Conservation (phyloP, 2,329 filamentous ascomycete species). For the Monosporascus ibericus region DNA sequence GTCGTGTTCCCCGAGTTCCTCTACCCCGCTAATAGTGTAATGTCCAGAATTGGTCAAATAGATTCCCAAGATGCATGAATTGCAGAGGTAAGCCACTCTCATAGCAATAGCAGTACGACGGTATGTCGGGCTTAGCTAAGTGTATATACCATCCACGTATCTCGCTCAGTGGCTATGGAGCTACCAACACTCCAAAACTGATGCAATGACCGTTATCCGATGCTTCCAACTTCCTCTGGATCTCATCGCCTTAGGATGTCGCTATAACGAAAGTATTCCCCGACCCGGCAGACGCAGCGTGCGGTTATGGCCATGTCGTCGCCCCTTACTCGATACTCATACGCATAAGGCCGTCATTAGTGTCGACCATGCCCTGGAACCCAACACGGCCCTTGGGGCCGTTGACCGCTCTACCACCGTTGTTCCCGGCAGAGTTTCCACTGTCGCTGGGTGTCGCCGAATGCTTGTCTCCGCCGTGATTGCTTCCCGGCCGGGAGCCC, state of each 20-base stretch:
- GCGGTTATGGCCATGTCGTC: not conserved
- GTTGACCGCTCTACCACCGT: constrained; percentile 38
- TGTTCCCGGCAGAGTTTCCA: constrained; percentile 31
- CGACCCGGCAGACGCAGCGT: not conserved
- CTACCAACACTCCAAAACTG: no score
- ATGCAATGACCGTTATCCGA: no score
- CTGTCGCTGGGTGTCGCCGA: constrained; percentile 45
- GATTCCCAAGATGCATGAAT: no score
- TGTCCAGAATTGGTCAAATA: no score
- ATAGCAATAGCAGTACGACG: no score
- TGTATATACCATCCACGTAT: not conserved
- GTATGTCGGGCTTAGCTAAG: not conserved
- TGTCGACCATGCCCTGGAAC: constrained; percentile 89
- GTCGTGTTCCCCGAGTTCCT: no score
- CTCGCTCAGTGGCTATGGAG: no score
- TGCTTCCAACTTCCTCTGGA: no score
- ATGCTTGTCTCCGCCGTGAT: constrained; percentile 44
- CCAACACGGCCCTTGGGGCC: constrained; percentile 60
- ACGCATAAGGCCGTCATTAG: constrained; percentile 91
- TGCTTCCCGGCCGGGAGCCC: constrained; percentile 65
- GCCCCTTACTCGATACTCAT: constrained; percentile 86
- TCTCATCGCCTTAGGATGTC: no score
- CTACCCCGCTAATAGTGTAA: no score
- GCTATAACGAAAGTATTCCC: not conserved
- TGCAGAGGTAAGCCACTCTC: no score